Conservation (phyloP, 1,139 yeast species). For the Scheffersomyces illinoinensis region DNA sequence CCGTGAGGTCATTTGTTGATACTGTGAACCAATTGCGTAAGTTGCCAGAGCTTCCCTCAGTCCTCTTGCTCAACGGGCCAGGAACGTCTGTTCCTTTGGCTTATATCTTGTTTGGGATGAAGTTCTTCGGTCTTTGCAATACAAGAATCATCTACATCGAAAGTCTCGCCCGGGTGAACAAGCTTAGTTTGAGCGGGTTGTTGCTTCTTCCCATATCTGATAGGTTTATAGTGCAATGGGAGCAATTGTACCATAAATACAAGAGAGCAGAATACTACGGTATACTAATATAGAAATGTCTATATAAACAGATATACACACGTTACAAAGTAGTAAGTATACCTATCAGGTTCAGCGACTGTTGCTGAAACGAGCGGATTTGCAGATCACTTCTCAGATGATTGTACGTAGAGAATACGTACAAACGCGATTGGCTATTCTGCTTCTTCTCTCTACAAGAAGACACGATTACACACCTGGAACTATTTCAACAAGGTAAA, state of each 20-base stretch:
- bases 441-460: background rate
- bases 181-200: conserved; percentile 74
- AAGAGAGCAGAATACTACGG: conserved; percentile 78
- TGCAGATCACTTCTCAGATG: background rate
- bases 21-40: conserved; percentile 22
- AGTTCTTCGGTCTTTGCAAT: conserved; percentile 49
- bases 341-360: background rate
- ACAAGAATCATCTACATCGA: conserved; percentile 79
- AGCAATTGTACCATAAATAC: conserved; percentile 52
- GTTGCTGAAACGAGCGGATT: background rate
- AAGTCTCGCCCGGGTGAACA: conserved; percentile 80
- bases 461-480: background rate
- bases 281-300: conserved; percentile 51
- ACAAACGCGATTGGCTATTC: background rate
- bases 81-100: conserved; percentile 87
- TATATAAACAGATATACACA: background rate
- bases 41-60: conserved; percentile 39
- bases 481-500: background rate
- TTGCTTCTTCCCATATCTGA: conserved; percentile 70
- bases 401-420: background rate
- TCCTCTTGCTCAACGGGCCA: conserved; percentile 85
- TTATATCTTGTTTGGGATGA: conserved; percentile 55
- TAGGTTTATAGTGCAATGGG: conserved; percentile 90
- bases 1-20: conserved; percentile 40
- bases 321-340: background rate